Base-by-base conservation (phyloP, 1,139 yeast genomes). In the Geotrichum klebahnii region DNA sequence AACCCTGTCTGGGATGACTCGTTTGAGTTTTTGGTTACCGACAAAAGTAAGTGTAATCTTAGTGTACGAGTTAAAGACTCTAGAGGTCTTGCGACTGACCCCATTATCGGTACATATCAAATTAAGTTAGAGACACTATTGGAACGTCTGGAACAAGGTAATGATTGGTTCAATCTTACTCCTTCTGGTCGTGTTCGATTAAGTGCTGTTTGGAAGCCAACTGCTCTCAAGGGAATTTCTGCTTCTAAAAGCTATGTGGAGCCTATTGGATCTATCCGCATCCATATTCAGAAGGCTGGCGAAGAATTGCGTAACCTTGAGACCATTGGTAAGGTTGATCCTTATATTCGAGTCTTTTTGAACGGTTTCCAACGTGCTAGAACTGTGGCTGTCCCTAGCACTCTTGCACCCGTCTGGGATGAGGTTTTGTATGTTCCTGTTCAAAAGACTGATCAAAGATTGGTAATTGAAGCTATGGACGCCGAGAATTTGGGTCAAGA, bases 381-480 rank as follows among this genome's bases (percentile, higher is more conserved):
- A 67, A 92, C 97, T 2, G 74, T 78, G 47, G 79, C 85, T n/a
- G 67, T 75, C 51, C 82, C 80, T 20, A 78, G 84, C 19, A 80
- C 87, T 2, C 73, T 82, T 61, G 74, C 84, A 57, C 98, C 99
- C 12, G 80, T 80, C 9, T 94, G 90, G 87, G 82, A 89, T 64
- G 92, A 89, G 66, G 75, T 85, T 2, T 74, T 87, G 50, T 92
- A 88, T 67, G 79, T 87, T 36, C 82, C 96, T 5, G 78, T 92
- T 22, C 78, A 94, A n/a, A 84, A 89, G 42, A 79, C 89, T 35
- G 82, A 82, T 63, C 97, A 90, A 67, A 82, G 78, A 61, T 70
- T 90, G 57, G 81, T 89, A 2, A 66, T 94, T 50, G 97, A 92
- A 67, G 95, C 81, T 9, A 86, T 92, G 96, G 97, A 90, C 68